Evolutionary conservation across 2,329 filamentous ascomycete genomes (phyloP).

Genomic region (Colletotrichum sp.): DNA sequence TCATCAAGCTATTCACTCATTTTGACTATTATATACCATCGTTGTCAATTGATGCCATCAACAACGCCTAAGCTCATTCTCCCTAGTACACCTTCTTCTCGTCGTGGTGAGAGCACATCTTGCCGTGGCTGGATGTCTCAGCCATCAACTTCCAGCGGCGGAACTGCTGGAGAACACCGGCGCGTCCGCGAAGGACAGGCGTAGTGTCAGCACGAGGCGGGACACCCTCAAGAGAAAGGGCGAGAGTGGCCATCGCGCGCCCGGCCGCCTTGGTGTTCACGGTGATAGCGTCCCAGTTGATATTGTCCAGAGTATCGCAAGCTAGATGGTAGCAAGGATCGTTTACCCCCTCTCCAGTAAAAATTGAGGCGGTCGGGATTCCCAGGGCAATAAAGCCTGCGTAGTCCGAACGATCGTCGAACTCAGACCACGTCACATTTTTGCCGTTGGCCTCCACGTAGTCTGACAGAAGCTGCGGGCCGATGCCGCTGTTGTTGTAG

Average conservation of each 20-base stretch:
- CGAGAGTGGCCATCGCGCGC: constrained; percentile 47
- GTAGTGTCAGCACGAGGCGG: constrained; percentile 31
- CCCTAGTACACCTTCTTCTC: constrained; percentile 8
- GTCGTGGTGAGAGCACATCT: constrained; percentile 18
- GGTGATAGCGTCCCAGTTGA: constrained; percentile 41
- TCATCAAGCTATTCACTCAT: neutral
- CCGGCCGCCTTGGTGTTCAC: constrained; percentile 51
- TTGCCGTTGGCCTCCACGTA: constrained; percentile 37
- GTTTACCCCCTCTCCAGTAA: constrained; percentile 39
- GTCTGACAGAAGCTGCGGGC: constrained; percentile 36
- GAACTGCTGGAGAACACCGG: constrained; percentile 10
- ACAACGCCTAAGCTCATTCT: neutral
- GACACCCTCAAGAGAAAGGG: constrained; percentile 38
- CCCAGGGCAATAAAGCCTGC: constrained; percentile 42
- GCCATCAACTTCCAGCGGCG: constrained; percentile 6
- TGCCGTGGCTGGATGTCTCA: constrained; percentile 13
- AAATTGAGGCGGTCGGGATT: constrained; percentile 43
- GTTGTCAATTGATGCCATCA: fast-evolving
- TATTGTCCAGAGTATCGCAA: constrained; percentile 44
- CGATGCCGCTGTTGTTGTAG: constrained; percentile 40
- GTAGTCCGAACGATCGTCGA: constrained; percentile 42
- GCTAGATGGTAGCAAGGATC: constrained; percentile 43
- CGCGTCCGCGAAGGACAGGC: constrained; percentile 25
- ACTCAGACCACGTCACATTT: constrained; percentile 33
- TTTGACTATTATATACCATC: neutral